Conservation (phyloP, 2,329 filamentous ascomycete species). For the Cladobotryum protrusum region DNA sequence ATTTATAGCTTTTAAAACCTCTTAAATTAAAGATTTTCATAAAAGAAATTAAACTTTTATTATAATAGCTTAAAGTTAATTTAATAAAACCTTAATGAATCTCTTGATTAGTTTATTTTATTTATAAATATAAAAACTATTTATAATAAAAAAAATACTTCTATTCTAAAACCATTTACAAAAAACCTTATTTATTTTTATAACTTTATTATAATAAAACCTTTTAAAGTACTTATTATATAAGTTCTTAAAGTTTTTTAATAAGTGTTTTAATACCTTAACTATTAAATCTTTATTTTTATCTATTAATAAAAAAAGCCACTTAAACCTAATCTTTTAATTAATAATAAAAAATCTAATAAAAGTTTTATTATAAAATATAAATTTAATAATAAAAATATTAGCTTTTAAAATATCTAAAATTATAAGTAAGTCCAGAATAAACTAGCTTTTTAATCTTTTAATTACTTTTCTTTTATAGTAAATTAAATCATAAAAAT, state of each 20-base stretch:
- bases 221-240: too few species aligned
- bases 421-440: background rate
- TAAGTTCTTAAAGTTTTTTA: too few species aligned
- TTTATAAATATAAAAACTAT: background rate
- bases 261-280: too few species aligned
- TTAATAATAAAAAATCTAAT: background rate
- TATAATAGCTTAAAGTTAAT: background rate
- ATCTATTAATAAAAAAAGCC: too few species aligned
- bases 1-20: too few species aligned
- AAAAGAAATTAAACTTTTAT: too few species aligned
- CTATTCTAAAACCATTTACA: background rate
- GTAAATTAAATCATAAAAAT: background rate
- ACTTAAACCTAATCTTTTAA: too few species aligned
- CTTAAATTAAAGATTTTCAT: too few species aligned
- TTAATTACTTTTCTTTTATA: background rate
- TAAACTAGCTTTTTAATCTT: background rate
- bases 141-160: background rate
- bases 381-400: background rate
- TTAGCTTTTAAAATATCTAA: background rate
- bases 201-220: too few species aligned
- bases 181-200: too few species aligned
- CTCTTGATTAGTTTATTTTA: too few species aligned
- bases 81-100: background rate
- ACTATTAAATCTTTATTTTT: too few species aligned
- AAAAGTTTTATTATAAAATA: background rate